Evolutionary conservation across 768 basidiomycete genomes (phyloP).

Genomic region (Tremella mesenterica): DNA sequence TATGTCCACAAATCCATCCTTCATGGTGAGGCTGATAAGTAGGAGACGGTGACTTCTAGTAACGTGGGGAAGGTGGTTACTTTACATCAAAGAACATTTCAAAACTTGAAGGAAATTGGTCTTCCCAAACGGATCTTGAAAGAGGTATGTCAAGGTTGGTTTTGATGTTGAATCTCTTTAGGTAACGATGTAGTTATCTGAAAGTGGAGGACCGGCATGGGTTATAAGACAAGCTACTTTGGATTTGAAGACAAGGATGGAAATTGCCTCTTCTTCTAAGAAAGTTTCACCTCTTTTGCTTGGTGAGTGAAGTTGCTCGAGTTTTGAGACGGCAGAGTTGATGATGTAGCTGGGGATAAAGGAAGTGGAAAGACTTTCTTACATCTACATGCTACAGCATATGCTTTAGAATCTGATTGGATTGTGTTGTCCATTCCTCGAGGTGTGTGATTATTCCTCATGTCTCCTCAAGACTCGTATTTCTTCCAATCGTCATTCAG

Average conservation of each 20-base stretch:
- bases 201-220: slow-evolving; percentile 52
- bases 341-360: slow-evolving; percentile 54
- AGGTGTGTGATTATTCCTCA: slow-evolving; percentile 53
- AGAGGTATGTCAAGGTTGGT: slow-evolving; percentile 55
- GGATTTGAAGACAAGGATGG: slow-evolving; percentile 44
- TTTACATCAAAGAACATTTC: slow-evolving; percentile 15
- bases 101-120: slow-evolving; percentile 56
- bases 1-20: neutral
- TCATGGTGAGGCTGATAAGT: neutral
- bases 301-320: slow-evolving; percentile 49
- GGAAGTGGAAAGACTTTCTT: slow-evolving; percentile 77
- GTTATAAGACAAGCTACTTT: slow-evolving; percentile 65
- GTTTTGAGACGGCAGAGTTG: slow-evolving; percentile 5
- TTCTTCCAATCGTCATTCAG: too few species aligned
- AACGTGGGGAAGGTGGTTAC: slow-evolving; percentile 30
- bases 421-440: slow-evolving; percentile 77
- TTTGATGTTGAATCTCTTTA: neutral
- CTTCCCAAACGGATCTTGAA: slow-evolving; percentile 61
- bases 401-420: slow-evolving; percentile 60
- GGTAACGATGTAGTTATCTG: slow-evolving; percentile 62
- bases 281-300: slow-evolving; percentile 54
- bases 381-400: slow-evolving; percentile 66
- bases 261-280: slow-evolving; percentile 47
- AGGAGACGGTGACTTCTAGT: neutral
- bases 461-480: too few species aligned